Conservation (phyloP, 345 rosid species). For the Laguncularia racemosa region DNA sequence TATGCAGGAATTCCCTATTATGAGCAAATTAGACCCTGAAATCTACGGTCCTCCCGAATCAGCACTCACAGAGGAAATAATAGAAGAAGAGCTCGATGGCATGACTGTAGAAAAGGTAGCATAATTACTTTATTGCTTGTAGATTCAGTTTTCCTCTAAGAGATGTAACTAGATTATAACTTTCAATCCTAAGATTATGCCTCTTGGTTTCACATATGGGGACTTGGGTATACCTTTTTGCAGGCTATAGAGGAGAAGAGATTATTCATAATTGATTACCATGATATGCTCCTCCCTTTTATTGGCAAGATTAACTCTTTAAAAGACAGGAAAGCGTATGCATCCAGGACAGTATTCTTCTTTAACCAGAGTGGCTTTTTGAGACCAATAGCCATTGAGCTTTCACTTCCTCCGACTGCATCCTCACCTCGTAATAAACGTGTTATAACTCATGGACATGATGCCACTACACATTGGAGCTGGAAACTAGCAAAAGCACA, state of each 20-base stretch:
- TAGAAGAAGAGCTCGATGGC: slow-evolving; percentile 68
- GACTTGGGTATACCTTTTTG: slow-evolving; percentile 2
- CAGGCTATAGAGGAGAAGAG: slow-evolving; percentile 86
- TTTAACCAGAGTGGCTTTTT: slow-evolving; percentile 33
- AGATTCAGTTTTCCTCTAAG: background rate
- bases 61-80: slow-evolving; percentile 58
- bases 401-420: slow-evolving; percentile 60
- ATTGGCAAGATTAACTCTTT: slow-evolving; percentile 62
- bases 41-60: slow-evolving; percentile 85
- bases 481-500: slow-evolving; percentile 98
- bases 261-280: slow-evolving; percentile 75
- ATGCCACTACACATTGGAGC: slow-evolving; percentile 79
- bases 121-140: background rate
- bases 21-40: slow-evolving; percentile 74
- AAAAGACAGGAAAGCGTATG: slow-evolving; percentile 69
- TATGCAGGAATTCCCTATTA: slow-evolving; percentile 75
- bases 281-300: slow-evolving; percentile 83
- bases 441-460: slow-evolving; percentile 68
- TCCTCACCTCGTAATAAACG: slow-evolving; percentile 42
- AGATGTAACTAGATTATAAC: background rate
- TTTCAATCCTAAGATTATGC: too few species aligned
- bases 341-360: slow-evolving; percentile 73
- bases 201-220: too few species aligned
- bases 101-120: slow-evolving; percentile 66
- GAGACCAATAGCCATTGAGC: slow-evolving; percentile 81